Conservation (phyloP, 1,284 basidiomycete species). For the Tylopilus sp. region DNA sequence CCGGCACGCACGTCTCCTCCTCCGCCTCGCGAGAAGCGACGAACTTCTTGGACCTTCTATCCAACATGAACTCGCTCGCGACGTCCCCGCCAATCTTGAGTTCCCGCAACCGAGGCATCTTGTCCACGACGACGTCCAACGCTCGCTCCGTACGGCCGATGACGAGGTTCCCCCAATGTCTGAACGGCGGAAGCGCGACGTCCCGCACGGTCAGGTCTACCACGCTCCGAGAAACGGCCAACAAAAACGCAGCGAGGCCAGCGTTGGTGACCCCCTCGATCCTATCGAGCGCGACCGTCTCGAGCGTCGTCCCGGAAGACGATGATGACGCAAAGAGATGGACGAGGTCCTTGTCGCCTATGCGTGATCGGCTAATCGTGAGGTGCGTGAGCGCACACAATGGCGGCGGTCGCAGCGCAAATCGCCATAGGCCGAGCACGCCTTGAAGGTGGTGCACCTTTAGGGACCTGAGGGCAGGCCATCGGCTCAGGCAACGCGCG, state of each 20-base stretch:
- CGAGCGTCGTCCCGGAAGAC: conserved; percentile 13
- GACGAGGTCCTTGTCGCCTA: conserved; percentile 20
- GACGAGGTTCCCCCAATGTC: conserved; percentile 17
- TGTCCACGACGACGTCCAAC: conserved; percentile 18
- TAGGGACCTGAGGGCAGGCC: conserved; percentile 12
- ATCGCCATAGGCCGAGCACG: conserved; percentile 11
- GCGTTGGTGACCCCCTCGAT: conserved; percentile 23
- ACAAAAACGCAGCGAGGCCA: conserved; percentile 19
- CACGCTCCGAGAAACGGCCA: conserved; percentile 14
- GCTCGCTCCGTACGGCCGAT: conserved; percentile 22
- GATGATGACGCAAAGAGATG: conserved; percentile 13
- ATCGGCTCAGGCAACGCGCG: conserved; percentile 17
- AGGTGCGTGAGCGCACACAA: conserved; percentile 22
- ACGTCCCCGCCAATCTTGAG: conserved; percentile 24
- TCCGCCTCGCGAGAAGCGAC: background rate
- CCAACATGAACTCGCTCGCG: conserved; percentile 19
- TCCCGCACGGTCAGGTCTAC: conserved; percentile 14
- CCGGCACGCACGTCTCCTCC: background rate
- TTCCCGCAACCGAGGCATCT: conserved; percentile 18
- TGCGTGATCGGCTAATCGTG: conserved; percentile 8
- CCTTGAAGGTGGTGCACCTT: conserved; percentile 16
- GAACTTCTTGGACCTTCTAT: conserved; percentile 11
- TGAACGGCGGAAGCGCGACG: conserved; percentile 15
- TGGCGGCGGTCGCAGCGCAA: conserved; percentile 14
- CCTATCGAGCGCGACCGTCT: conserved; percentile 18